phyloP scores from a whole-genome alignment of 257 asterid genomes.

The Datura wrightii region DNA sequence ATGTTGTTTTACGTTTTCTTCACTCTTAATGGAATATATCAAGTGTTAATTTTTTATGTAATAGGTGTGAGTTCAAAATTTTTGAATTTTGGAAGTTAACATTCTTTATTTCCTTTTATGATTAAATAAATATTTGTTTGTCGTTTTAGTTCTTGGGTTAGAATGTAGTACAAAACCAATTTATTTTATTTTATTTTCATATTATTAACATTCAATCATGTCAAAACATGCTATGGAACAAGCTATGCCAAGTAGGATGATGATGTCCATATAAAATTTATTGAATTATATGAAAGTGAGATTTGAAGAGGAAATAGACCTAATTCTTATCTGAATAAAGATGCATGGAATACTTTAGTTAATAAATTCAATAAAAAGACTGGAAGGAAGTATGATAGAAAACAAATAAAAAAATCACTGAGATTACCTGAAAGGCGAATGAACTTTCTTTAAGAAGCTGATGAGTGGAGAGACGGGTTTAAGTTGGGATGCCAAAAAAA shows the following conservation, averaged over 20 bases:
- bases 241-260: too few species aligned
- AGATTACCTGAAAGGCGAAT: background rate
- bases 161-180: too few species aligned
- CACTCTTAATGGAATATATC: too few species aligned
- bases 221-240: background rate
- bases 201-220: background rate
- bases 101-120: too few species aligned
- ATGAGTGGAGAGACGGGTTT: background rate
- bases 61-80: too few species aligned
- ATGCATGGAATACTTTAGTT: background rate
- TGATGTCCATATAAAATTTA: too few species aligned
- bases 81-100: too few species aligned
- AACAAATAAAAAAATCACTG: background rate
- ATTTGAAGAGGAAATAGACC: background rate
- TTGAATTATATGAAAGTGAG: background rate
- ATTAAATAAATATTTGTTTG: too few species aligned
- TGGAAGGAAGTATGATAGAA: background rate
- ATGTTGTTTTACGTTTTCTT: too few species aligned
- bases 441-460: background rate
- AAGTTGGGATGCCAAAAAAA: background rate
- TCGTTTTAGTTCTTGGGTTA: too few species aligned
- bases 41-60: too few species aligned
- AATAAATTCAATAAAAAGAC: background rate
- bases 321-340: background rate
- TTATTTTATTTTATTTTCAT: background rate